phyloP scores from a whole-genome alignment of 768 basidiomycete species.

The Cystobasidium onofrii region DNA sequence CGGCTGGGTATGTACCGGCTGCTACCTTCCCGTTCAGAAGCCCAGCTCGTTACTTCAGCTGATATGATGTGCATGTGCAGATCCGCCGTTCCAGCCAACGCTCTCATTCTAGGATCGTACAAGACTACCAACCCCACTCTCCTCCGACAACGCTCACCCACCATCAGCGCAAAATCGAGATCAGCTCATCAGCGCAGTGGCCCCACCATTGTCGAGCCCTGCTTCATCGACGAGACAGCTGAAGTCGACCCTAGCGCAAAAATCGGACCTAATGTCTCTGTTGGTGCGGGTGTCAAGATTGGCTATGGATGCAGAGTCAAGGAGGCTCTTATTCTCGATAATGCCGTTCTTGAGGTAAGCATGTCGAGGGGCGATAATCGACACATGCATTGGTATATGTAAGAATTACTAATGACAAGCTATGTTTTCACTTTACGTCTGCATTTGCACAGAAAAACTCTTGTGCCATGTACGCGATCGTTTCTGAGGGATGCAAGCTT shows the following conservation, averaged over 20 bases:
- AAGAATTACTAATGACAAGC: no score
- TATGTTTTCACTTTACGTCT: no score
- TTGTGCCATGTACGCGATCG: slow-evolving; percentile 47
- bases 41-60: background rate
- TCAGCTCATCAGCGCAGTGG: slow-evolving; percentile 31
- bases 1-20: slow-evolving; percentile 47
- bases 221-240: slow-evolving; percentile 49
- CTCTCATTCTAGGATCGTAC: slow-evolving; percentile 48
- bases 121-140: slow-evolving; percentile 46
- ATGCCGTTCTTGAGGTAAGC: slow-evolving; percentile 45
- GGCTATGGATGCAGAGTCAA: slow-evolving; percentile 47
- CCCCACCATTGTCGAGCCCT: slow-evolving; percentile 45
- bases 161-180: slow-evolving; percentile 40
- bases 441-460: slow-evolving; percentile 46
- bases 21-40: background rate
- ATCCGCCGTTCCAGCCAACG: slow-evolving; percentile 50
- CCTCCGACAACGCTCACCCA: slow-evolving; percentile 43
- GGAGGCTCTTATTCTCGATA: slow-evolving; percentile 49
- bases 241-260: slow-evolving; percentile 47
- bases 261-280: slow-evolving; percentile 49
- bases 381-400: background rate
- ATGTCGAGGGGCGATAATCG: background rate
- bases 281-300: slow-evolving; percentile 45
- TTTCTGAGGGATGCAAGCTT: slow-evolving; percentile 48
- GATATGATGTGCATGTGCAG: slow-evolving; percentile 32